Conservation (phyloP, 495 filamentous ascomycete species). For the Tetracladium setigerum region DNA sequence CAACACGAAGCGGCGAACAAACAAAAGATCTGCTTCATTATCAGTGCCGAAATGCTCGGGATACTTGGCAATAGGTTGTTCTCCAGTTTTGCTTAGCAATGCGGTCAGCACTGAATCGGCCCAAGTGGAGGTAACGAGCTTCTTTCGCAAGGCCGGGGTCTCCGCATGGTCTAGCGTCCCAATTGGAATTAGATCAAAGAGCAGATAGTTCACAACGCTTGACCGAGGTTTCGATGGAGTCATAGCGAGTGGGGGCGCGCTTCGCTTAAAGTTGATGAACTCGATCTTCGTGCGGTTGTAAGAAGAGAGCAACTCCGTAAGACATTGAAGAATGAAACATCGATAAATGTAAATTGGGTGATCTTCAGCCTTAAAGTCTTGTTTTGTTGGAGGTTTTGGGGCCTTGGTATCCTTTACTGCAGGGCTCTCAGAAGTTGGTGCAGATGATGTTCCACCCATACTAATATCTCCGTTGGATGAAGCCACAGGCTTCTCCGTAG, state of each 20-base stretch:
- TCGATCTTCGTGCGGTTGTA: constrained; percentile 95
- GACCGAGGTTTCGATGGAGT: constrained; percentile 93
- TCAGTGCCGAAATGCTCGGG: constrained; percentile 52
- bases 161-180: constrained; percentile 70
- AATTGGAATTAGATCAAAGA: constrained; percentile 76
- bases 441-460: constrained; percentile 12
- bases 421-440: constrained; percentile 19
- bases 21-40: constrained; percentile 81
- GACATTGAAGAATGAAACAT: constrained; percentile 88
- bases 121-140: constrained; percentile 71
- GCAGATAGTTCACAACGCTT: constrained; percentile 84
- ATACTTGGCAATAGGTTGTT: constrained; percentile 47
- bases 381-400: constrained; percentile 61
- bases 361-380: constrained; percentile 80
- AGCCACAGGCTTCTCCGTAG: constrained; percentile 16
- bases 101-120: constrained; percentile 79
- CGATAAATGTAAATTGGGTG: constrained; percentile 95
- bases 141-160: constrained; percentile 71
- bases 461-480: constrained; percentile 20
- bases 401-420: constrained; percentile 33
- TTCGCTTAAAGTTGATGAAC: constrained; percentile 96
- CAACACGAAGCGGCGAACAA: constrained; percentile 88
- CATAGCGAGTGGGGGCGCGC: constrained; percentile 65
- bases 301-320: constrained; percentile 85
- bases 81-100: constrained; percentile 79